phyloP scores from a whole-genome alignment of 202 grass and related monocot species.

The Saccharum hybrid region DNA sequence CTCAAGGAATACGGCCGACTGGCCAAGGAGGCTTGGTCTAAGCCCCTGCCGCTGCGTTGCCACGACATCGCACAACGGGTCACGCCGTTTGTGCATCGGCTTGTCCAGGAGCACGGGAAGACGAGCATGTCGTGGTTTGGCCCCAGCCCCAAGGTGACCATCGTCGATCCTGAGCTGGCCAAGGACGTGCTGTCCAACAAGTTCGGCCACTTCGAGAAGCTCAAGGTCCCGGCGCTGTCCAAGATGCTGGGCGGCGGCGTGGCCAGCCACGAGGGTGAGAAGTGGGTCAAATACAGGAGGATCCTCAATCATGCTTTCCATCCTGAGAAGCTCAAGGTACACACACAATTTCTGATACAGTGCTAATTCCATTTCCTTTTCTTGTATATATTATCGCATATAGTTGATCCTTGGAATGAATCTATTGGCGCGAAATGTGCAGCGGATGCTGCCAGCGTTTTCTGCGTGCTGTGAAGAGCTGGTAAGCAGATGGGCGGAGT shows the following conservation, averaged over 20 bases:
- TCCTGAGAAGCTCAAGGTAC: conserved; percentile 29
- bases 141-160: conserved; percentile 56
- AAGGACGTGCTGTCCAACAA: conserved; percentile 37
- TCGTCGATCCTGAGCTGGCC: conserved; percentile 47
- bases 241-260: conserved; percentile 1
- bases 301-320: conserved; percentile 24
- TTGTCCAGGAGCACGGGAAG: conserved; percentile 47
- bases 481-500: conserved; percentile 16
- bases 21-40: conserved; percentile 48
- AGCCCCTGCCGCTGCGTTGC: conserved; percentile 59
- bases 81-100: conserved; percentile 43
- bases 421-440: background rate
- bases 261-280: conserved; percentile 15
- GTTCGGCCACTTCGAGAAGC: conserved; percentile 40
- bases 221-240: conserved; percentile 35
- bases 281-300: conserved; percentile 32
- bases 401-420: background rate
- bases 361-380: background rate
- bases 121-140: conserved; percentile 63
- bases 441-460: conserved; percentile 34
- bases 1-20: conserved; percentile 47
- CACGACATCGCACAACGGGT: conserved; percentile 65
- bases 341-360: too few relatives aligned
- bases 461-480: conserved; percentile 34
- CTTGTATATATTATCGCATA: background rate